A percentile compares a stretch with the other conserved stretches of the same genome.
Evolutionary conservation across 2,329 filamentous ascomycete genomes (phyloP).

Genomic region (Pseudocercospora eumusae): DNA sequence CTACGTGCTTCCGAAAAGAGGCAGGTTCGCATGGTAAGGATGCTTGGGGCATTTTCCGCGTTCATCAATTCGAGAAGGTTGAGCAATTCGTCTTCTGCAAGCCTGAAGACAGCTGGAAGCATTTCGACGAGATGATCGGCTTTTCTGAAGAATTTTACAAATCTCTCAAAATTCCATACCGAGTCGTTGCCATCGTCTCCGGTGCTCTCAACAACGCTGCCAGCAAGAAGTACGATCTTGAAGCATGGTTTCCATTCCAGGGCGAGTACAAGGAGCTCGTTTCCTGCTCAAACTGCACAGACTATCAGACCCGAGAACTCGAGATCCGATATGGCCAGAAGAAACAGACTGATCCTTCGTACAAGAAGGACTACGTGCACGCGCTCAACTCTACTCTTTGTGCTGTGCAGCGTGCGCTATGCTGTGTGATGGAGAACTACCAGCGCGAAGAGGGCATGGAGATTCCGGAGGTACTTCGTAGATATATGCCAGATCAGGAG

Average conservation of each 20-base stretch:
- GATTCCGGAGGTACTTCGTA: constrained; percentile 79
- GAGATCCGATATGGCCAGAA: constrained; percentile 91
- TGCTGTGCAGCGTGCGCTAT: constrained; percentile 87
- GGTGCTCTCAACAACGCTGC: constrained; percentile 88
- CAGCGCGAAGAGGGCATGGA: constrained; percentile 83
- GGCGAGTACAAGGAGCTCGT: constrained; percentile 98
- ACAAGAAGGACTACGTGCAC: constrained; percentile 91
- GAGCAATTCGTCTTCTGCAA: constrained; percentile 80
- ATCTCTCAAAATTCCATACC: constrained; percentile 84
- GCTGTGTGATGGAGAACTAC: constrained; percentile 95
- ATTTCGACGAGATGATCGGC: constrained; percentile 89
- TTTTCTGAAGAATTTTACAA: constrained; percentile 95
- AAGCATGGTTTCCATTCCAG: constrained; percentile 95
- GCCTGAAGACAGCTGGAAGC: constrained; percentile 88
- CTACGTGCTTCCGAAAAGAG: constrained; percentile 93
- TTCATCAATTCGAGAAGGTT: constrained; percentile 96
- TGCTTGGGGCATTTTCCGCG: constrained; percentile 96
- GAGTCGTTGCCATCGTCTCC: constrained; percentile 91
- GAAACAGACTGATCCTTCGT: constrained; percentile 70
- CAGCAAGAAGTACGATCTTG: constrained; percentile 91
- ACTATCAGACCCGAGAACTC: constrained; percentile 91
- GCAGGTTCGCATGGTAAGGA: constrained; percentile 89
- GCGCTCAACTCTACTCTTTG: constrained; percentile 86
- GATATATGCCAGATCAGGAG: constrained; percentile 85
- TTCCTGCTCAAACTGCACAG: constrained; percentile 95